Conservation (phyloP, 805 yeast genomes). For the Cyberlindnera mrakii region DNA sequence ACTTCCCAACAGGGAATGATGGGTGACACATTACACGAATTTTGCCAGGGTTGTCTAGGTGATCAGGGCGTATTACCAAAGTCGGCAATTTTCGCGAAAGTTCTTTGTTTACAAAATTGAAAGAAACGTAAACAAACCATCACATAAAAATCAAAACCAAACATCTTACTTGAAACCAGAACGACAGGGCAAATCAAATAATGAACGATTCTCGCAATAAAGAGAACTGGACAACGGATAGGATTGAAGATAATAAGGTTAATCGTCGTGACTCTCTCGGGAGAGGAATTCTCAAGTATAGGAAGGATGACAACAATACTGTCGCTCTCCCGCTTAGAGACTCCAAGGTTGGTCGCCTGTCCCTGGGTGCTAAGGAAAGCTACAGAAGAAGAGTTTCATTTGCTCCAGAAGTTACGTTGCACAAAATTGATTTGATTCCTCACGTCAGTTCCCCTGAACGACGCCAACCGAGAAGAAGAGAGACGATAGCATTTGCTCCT, state of each 20-base stretch:
- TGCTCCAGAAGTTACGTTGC: conserved; percentile 26
- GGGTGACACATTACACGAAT: too few relatives aligned
- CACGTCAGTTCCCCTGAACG: conserved; percentile 9
- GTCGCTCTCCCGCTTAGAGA: conserved; percentile 15
- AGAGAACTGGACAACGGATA: conserved; percentile 1
- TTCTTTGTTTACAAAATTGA: conserved; percentile 1
- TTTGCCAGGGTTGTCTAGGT: too few relatives aligned
- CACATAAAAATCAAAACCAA: not conserved
- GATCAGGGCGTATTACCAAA: too few relatives aligned
- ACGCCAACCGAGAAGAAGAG: conserved; percentile 21
- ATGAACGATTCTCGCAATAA: conserved; percentile 1
- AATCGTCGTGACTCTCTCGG: not conserved
- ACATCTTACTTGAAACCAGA: not conserved
- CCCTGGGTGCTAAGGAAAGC: conserved; percentile 14
- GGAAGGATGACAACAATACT: conserved; percentile 11
- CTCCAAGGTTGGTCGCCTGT: conserved; percentile 8
- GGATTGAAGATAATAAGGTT: too few relatives aligned
- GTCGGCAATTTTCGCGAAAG: too few relatives aligned
- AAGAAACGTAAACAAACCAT: not conserved
- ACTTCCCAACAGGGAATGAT: too few relatives aligned
- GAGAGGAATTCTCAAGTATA: conserved; percentile 1
- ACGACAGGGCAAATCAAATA: not conserved
- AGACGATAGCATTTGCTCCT: conserved; percentile 23
- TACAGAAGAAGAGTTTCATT: conserved; percentile 22
- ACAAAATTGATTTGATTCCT: conserved; percentile 21